These are phyloP conservation scores for Articulospora tetracladia DNA, from an alignment of 495 filamentous ascomycete genomes.

Conservation along the genomic window DNA sequence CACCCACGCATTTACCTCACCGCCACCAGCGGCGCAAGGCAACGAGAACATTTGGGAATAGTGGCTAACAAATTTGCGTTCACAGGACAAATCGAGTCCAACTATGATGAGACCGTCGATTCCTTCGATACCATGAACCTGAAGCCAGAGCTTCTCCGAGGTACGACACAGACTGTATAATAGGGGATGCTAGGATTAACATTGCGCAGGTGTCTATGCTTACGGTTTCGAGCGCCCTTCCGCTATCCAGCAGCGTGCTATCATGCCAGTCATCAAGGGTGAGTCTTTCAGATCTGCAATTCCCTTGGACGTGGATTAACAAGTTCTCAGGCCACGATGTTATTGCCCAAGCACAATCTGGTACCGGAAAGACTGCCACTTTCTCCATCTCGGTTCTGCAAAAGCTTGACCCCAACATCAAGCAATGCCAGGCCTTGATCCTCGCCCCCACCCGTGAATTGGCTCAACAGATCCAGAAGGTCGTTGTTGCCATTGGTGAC, in stretches of 20 bases:
- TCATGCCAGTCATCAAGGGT: conserved; percentile 99
- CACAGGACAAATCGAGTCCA: conserved; percentile 96
- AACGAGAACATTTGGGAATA: not conserved
- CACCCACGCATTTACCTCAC: conserved; percentile 13
- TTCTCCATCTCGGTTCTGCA: conserved; percentile 98
- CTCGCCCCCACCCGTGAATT: conserved; percentile 96
- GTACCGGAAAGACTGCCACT: conserved; percentile 98
- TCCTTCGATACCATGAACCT: conserved; percentile 98
- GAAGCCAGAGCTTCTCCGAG: conserved; percentile 93
- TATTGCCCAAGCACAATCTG: conserved; percentile 98
- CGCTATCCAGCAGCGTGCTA: conserved; percentile 98
- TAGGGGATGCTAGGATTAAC: conserved; percentile 8
- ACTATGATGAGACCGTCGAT: conserved; percentile 99
- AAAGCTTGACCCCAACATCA: conserved; percentile 91
- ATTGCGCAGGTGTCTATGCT: conserved; percentile 81
- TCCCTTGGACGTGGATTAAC: conserved; percentile 25
- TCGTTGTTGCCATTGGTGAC: conserved; percentile 96
- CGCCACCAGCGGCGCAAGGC: conserved; percentile 13
- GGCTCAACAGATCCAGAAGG: conserved; percentile 98
- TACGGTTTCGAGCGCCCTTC: conserved; percentile 99
- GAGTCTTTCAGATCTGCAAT: conserved; percentile 33
- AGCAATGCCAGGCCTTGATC: conserved; percentile 93
- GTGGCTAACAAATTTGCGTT: conserved; percentile 15
- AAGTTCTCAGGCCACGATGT: conserved; percentile 78
- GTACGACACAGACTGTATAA: conserved; percentile 48